Evolutionary conservation across 1,284 basidiomycete species (phyloP), one percentile per base, ranked within the genome.

Genomic region (Amylostereum areolatum): DNA sequence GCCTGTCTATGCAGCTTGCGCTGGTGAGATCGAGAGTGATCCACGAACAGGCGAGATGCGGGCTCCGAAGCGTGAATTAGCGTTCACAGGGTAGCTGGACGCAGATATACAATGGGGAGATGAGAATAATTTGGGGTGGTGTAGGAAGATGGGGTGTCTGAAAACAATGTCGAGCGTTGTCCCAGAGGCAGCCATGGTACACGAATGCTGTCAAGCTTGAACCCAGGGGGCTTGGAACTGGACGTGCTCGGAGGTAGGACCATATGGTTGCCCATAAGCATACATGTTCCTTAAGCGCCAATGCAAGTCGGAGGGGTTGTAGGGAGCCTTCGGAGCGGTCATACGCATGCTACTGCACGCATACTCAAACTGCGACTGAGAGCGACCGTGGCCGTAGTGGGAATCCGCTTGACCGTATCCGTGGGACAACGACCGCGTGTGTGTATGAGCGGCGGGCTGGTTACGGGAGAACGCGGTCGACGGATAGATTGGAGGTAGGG

Each of bases 301-400:
- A 48, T 65, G 66, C 45, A 66, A 57, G 41, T 70, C 67, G 27
- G 66, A 59, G 54, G 69, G 68, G 49, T 60, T 62, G 44, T 66
- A 61, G 30, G 66, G 62, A 43, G 69, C 65, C 51, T 77, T 71
- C 49, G 73, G 67, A 34, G 67, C 66, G 43, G 68, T 62, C 65
- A 73, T 64, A 47, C 65, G 71, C 47, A 72, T 54, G 50, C 81
- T 72, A 52, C 68, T 69, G 55, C 70, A 73, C 49, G 69, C 66
- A 53, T 77, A 77, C 47, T 79, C 78, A 60, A 74, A 77, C 57
- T 83, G 79, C 39, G 83, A 81, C 57, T 78, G 81, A 40, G 83
- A 80, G 52, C 78, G 81, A 54, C 69, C 59, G 55, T 83, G 83
- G 57, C 73, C 69, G 49, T 70, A 67, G 25, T 69, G 67, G 37